Conservation (phyloP, 2,329 filamentous ascomycete genomes). For the Penicillium decumbens region DNA sequence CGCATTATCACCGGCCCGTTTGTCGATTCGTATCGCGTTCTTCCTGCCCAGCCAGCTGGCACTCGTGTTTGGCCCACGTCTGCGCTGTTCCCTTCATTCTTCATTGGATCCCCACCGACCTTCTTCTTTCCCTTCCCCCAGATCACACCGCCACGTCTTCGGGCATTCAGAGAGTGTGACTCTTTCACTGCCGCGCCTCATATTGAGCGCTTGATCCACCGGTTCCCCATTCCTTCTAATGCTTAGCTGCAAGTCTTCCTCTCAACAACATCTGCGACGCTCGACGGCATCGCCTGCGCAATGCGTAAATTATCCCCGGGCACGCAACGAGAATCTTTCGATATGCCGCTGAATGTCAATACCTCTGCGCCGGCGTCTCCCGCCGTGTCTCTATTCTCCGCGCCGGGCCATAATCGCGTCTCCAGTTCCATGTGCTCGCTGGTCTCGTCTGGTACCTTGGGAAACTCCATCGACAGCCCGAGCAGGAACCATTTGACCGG, state of each 20-base stretch:
- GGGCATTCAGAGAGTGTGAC: constrained; percentile 3
- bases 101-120: not conserved
- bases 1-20: constrained; percentile 19
- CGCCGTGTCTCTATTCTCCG: constrained; percentile 39
- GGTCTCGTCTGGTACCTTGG: constrained; percentile 54
- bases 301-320: constrained; percentile 39
- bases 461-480: constrained; percentile 46
- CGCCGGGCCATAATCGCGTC: constrained; percentile 37
- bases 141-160: constrained; percentile 18
- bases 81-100: constrained; percentile 8
- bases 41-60: constrained; percentile 24
- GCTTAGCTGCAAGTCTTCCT: constrained; percentile 15
- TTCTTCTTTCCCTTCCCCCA: constrained; percentile 10
- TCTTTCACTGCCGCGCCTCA: not conserved
- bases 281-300: constrained; percentile 9
- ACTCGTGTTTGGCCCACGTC: constrained; percentile 19
- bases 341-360: constrained; percentile 24
- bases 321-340: constrained; percentile 26
- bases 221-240: constrained; percentile 7
- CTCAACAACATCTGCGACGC: constrained; percentile 10
- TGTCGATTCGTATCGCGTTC: constrained; percentile 14
- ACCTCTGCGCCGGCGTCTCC: constrained; percentile 40
- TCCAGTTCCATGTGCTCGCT: constrained; percentile 73
- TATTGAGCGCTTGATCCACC: constrained; percentile 9
- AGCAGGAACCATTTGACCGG: constrained; percentile 69